Evolutionary conservation across 1,284 basidiomycete genomes (phyloP).

Genomic region (Earliella scabrosa): DNA sequence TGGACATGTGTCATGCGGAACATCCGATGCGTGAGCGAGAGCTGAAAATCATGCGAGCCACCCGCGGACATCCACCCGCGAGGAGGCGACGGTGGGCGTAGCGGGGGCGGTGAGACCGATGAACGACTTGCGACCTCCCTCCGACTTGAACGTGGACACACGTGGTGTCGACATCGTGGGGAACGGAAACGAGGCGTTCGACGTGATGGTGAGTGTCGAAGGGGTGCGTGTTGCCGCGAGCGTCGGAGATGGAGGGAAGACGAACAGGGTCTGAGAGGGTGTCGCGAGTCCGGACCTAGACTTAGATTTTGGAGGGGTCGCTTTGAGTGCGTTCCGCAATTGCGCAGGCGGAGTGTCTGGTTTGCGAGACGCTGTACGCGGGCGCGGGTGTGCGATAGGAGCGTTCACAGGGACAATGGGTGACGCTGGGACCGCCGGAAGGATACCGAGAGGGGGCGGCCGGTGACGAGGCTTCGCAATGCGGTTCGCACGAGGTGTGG

Average conservation of each 20-base stretch:
- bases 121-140: slow-evolving; percentile 70
- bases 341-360: slow-evolving; percentile 58
- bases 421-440: slow-evolving; percentile 74
- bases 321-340: slow-evolving; percentile 38
- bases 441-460: slow-evolving; percentile 58
- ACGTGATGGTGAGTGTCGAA: slow-evolving; percentile 76
- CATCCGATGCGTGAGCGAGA: slow-evolving; percentile 18
- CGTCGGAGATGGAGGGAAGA: slow-evolving; percentile 82
- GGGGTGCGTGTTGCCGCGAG: slow-evolving; percentile 60
- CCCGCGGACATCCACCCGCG: slow-evolving; percentile 79
- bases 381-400: slow-evolving; percentile 45
- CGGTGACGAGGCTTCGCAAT: slow-evolving; percentile 58
- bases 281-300: slow-evolving; percentile 36
- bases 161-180: slow-evolving; percentile 69
- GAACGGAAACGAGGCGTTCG: slow-evolving; percentile 62
- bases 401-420: slow-evolving; percentile 35
- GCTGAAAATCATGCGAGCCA: slow-evolving; percentile 55
- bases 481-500: slow-evolving; percentile 35
- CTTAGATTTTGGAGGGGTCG: slow-evolving; percentile 26
- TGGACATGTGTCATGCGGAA: slow-evolving; percentile 16
- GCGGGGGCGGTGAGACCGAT: slow-evolving; percentile 68
- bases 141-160: slow-evolving; percentile 68
- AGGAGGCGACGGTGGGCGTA: slow-evolving; percentile 81
- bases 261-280: slow-evolving; percentile 78
- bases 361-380: slow-evolving; percentile 56